Conservation (phyloP, 495 filamentous ascomycete genomes). For the Penicillium coprophilum region DNA sequence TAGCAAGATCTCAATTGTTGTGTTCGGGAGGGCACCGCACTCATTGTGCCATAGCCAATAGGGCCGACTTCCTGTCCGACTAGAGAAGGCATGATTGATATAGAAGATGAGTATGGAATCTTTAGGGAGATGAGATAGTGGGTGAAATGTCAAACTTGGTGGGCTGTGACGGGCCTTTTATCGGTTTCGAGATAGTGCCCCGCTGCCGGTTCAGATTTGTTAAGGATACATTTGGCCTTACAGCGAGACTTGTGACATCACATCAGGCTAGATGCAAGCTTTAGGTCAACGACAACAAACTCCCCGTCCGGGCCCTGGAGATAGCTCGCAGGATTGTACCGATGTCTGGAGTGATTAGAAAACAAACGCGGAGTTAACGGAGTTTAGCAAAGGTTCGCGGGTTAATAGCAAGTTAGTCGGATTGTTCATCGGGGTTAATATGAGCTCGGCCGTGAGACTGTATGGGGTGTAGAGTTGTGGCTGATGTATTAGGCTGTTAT, state of each 20-base stretch:
- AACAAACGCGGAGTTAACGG: constrained; percentile 11
- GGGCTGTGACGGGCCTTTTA: constrained; percentile 4
- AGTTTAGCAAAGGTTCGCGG: not conserved
- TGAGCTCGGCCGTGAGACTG: not conserved
- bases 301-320: not conserved
- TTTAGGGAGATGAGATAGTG: not conserved
- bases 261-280: not conserved
- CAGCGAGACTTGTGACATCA: not conserved
- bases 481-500: not conserved
- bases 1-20: not conserved
- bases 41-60: constrained; percentile 52
- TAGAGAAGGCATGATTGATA: constrained; percentile 38
- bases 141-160: not conserved
- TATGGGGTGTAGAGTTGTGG: not conserved
- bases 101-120: not conserved
- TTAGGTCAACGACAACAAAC: not conserved
- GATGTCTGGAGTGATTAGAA: not conserved
- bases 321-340: not conserved
- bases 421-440: too few relatives aligned
- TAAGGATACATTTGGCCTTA: not conserved
- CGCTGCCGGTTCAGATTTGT: not conserved
- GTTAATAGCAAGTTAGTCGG: not conserved
- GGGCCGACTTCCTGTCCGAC: constrained; percentile 45
- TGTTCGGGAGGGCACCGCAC: constrained; percentile 22
- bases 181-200: not conserved